Base-by-base conservation (phyloP, 2,329 filamentous ascomycete species). In the Dendryphion nanum region DNA sequence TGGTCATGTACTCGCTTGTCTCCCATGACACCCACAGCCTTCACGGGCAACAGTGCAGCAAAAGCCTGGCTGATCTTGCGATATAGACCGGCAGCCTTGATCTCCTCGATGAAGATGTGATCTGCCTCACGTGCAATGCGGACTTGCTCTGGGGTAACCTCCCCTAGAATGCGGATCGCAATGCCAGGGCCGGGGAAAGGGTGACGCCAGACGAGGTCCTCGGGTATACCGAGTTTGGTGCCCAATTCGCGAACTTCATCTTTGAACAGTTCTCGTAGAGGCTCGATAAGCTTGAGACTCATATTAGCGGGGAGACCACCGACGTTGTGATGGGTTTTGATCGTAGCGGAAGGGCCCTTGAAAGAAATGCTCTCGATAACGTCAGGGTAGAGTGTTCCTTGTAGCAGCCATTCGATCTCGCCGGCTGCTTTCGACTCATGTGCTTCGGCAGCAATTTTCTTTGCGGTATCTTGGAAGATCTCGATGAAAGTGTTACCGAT, bases 401-500 rank as follows among this genome's bases (percentile, higher is more conserved):
- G 90, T 7, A 96, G 75, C 59, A 96, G 86, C 77, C 81, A 96
- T 54, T 88, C 80, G 26, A 96, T 85, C 55, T 85, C 82, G 21
- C 86, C 87, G n/a, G 81, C 82, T 37, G 76, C 74, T 2, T 75
- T 66, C 0, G 83, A 83, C 57, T 83, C 74, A 46, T 81, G 78
- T 0, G 86, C 86, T 18, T 76, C 81, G 38, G 78, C 78, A 47
- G 89, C 86, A 33, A 94, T 90, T 51, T 79, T 75, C 55, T 78
- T 77, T 18, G 86, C 89, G 62, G 89, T 83, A 42, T 82, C 74
- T 65, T 95, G 84, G 67, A 95, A 96, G 18, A 95, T 70, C 52
- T 89, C 85, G 48, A 89, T 89, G 64, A 89, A 86, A 16, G 79
- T 86, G 46, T 76, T 79, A 39, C 89, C 90, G 45, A 96, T 96